Percentiles rank a stretch among this genome's conserved stretches.
These are phyloP conservation scores for Crithidia thermophila DNA, from an alignment of 208 protist genomes.

Conservation along the genomic window DNA sequence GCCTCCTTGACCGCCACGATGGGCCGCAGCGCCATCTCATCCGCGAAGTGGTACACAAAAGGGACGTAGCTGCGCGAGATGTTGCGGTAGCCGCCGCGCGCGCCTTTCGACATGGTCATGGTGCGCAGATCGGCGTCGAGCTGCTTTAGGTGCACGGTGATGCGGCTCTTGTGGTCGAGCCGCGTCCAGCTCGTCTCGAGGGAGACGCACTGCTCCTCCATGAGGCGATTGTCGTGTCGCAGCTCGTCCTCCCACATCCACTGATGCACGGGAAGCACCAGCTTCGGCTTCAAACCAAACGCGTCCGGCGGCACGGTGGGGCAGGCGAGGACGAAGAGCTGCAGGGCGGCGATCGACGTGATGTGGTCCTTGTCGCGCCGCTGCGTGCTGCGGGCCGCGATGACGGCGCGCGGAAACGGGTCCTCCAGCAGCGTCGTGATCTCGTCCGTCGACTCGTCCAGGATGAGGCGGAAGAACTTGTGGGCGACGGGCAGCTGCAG, in stretches of 20 bases:
- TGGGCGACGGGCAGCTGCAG: slow-evolving; percentile 59
- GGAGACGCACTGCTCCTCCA: slow-evolving; percentile 72
- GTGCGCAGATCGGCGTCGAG: slow-evolving; percentile 62
- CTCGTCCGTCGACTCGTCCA: slow-evolving; percentile 56
- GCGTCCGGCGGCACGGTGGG: slow-evolving; percentile 70
- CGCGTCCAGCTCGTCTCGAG: slow-evolving; percentile 61
- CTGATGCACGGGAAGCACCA: slow-evolving; percentile 81
- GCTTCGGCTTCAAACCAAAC: slow-evolving; percentile 75
- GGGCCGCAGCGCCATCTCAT: slow-evolving; percentile 59
- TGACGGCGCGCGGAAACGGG: slow-evolving; percentile 65
- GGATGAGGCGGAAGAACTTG: slow-evolving; percentile 66
- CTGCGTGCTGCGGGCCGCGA: slow-evolving; percentile 54
- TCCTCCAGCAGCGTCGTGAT: slow-evolving; percentile 72
- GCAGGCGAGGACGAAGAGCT: slow-evolving; percentile 74
- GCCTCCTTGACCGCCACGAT: slow-evolving; percentile 59
- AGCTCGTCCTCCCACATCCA: slow-evolving; percentile 92
- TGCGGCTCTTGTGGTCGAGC: slow-evolving; percentile 32
- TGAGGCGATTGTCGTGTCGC: slow-evolving; percentile 66
- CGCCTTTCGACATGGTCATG: slow-evolving; percentile 70
- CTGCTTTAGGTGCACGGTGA: slow-evolving; percentile 56
- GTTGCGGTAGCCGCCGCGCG: slow-evolving; percentile 50
- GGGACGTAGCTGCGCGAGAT: slow-evolving; percentile 73
- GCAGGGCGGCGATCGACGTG: slow-evolving; percentile 78
- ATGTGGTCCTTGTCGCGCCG: slow-evolving; percentile 85
- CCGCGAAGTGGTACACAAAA: slow-evolving; percentile 84